A percentile compares a stretch with the other conserved stretches of the same genome.
Evolutionary conservation across 2,329 filamentous ascomycete genomes (phyloP).

Genomic region (Fusarium guadeloupense): DNA sequence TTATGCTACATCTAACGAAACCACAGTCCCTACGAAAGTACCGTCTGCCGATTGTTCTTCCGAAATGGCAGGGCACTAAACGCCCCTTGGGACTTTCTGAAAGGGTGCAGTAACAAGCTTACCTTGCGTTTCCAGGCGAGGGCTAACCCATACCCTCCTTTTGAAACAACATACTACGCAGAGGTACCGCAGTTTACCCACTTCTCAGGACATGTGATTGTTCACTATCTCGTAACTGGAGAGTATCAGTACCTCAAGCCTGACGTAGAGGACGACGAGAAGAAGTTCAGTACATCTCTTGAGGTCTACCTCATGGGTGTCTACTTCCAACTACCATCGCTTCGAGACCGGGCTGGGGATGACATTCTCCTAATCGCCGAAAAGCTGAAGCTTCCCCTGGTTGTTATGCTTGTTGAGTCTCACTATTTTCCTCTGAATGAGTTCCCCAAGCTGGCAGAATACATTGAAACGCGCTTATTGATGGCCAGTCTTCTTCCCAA

Average conservation of each 20-base stretch:
- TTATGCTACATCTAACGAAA: too few species aligned
- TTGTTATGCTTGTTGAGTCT: background rate
- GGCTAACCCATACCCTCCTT: too few species aligned
- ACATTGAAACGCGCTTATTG: too few species aligned
- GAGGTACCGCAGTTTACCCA: too few species aligned
- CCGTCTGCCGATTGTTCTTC: too few species aligned
- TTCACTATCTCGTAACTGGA: background rate
- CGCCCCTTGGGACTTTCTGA: too few species aligned
- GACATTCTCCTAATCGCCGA: background rate
- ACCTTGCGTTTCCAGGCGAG: too few species aligned
- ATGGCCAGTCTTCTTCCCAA: too few species aligned
- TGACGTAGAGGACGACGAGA: background rate
- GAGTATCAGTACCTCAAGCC: background rate
- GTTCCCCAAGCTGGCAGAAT: background rate
- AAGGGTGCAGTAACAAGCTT: too few species aligned
- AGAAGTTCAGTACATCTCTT: background rate
- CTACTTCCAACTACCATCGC: background rate
- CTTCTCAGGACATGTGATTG: constrained; percentile 3
- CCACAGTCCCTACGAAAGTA: too few species aligned
- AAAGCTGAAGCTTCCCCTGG: background rate
- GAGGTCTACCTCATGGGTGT: background rate
- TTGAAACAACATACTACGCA: too few species aligned
- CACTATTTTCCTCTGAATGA: background rate
- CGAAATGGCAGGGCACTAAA: too few species aligned
- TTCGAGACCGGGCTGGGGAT: background rate